These are phyloP conservation scores for Mediolabrus comicus DNA, from an alignment of 108 stramenopile genomes.

Conservation along the genomic window DNA sequence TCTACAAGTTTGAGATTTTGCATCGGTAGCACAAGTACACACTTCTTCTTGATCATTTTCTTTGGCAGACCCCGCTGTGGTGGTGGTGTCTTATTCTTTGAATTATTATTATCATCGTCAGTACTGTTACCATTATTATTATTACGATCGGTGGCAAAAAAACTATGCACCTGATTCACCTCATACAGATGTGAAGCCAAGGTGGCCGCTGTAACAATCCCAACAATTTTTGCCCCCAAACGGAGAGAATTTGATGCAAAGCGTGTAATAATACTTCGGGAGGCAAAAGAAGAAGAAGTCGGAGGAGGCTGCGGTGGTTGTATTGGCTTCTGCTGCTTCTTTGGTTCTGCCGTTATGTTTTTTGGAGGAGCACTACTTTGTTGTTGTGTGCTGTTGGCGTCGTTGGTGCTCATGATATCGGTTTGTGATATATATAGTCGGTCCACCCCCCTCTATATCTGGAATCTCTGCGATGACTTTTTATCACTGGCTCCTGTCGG, in stretches of 20 bases:
- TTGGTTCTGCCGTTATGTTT: no score
- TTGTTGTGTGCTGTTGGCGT: no score
- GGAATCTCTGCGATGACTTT: no score
- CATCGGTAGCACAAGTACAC: constrained; percentile 65
- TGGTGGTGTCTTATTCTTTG: background rate
- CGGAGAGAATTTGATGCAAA: background rate
- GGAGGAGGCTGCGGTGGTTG: no score
- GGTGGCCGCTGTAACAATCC: background rate
- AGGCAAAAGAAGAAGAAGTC: no score
- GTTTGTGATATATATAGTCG: no score
- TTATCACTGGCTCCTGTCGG: no score
- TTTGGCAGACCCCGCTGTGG: background rate
- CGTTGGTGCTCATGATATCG: no score
- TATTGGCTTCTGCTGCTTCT: background rate
- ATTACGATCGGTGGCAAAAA: background rate
- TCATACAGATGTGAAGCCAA: background rate
- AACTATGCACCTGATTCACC: background rate
- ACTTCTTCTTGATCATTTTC: no score
- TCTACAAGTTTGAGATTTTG: constrained; percentile 67
- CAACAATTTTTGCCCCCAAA: background rate
- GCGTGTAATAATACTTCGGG: background rate
- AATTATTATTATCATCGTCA: background rate
- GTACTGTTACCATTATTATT: background rate
- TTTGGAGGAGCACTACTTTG: no score
- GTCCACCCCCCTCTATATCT: no score